Evolutionary conservation across 2,329 filamentous ascomycete genomes (phyloP).

Genomic region (Colletotrichum sp.): DNA sequence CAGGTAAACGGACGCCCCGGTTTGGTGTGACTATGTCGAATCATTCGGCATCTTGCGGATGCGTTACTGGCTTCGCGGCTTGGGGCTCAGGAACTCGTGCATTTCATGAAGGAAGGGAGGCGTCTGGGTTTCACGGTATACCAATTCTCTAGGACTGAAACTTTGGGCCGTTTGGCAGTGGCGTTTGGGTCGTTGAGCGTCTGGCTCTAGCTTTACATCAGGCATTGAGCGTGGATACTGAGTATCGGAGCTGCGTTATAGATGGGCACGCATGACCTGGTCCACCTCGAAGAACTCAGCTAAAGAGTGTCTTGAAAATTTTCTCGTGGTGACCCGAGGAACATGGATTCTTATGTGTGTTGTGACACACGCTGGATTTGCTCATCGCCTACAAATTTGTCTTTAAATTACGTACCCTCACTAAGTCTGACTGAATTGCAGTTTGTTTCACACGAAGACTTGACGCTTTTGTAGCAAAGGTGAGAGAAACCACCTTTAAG

Average conservation of each 20-base stretch:
- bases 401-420: neutral
- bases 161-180: neutral
- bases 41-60: neutral
- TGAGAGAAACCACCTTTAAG: neutral
- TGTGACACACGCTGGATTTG: neutral
- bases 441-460: neutral
- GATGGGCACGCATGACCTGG: neutral
- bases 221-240: neutral
- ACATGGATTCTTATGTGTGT: neutral
- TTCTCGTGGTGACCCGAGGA: neutral
- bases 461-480: neutral
- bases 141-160: neutral
- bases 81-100: neutral
- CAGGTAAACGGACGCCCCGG: neutral
- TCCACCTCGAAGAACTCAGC: neutral
- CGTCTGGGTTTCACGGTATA: constrained; percentile 5
- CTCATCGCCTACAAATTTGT: neutral
- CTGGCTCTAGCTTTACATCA: neutral
- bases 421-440: neutral
- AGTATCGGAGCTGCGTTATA: neutral
- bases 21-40: neutral
- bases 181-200: neutral
- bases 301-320: neutral
- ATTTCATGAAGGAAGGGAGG: neutral
- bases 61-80: neutral